Percentiles rank a stretch among this genome's conserved stretches.
Evolutionary conservation across 805 yeast genomes (phyloP).

Genomic region (Metschnikowia anglica): DNA sequence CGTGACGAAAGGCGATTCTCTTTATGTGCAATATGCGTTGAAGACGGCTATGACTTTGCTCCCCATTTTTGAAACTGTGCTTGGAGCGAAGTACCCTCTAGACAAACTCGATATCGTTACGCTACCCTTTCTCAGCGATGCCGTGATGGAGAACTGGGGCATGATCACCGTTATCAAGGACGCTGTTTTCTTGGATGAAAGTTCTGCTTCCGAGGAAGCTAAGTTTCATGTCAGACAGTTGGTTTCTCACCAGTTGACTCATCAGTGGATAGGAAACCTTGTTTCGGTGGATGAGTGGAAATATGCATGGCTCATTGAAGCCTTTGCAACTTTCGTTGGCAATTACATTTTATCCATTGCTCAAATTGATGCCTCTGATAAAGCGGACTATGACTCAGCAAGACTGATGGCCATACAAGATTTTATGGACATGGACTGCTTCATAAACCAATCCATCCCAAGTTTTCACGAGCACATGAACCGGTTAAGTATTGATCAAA

Average conservation of each 20-base stretch:
- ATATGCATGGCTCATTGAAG: constrained; percentile 71
- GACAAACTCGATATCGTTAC: constrained; percentile 66
- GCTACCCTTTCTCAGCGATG: constrained; percentile 69
- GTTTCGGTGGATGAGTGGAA: constrained; percentile 68
- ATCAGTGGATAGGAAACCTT: constrained; percentile 77
- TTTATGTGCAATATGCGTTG: constrained; percentile 50
- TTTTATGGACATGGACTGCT: constrained; percentile 38
- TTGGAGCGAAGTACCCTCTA: constrained; percentile 53
- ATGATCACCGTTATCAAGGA: constrained; percentile 58
- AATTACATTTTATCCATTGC: constrained; percentile 38
- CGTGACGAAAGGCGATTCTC: constrained; percentile 53
- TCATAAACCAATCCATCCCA: constrained; percentile 26
- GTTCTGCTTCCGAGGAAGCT: constrained; percentile 19
- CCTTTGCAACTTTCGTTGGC: constrained; percentile 76
- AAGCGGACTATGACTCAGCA: constrained; percentile 14
- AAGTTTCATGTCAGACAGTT: constrained; percentile 50
- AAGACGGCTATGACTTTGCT: constrained; percentile 46
- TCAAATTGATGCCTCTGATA: constrained; percentile 15
- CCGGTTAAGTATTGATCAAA: constrained; percentile 22
- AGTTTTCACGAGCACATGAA: constrained; percentile 38
- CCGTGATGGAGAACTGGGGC: constrained; percentile 82
- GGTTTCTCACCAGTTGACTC: constrained; percentile 70
- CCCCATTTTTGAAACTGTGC: constrained; percentile 46
- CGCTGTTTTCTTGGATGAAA: constrained; percentile 37
- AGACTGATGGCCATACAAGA: constrained; percentile 26